Evolutionary conservation across 2,329 filamentous ascomycete species (phyloP).

Genomic region (Lojkania enalia): DNA sequence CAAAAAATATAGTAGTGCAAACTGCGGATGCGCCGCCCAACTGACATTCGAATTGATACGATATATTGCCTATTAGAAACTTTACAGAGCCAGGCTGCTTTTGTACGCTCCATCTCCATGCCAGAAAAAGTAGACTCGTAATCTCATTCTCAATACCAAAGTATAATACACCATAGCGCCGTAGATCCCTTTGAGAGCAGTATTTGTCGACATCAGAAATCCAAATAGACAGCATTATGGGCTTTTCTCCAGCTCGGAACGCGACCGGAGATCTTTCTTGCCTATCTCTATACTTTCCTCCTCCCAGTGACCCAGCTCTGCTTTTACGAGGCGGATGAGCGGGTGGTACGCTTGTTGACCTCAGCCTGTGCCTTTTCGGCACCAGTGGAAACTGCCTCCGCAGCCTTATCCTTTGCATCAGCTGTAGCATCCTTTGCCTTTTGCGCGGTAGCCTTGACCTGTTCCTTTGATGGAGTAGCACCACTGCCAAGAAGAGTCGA

Average conservation of each 20-base stretch:
- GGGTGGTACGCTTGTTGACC: slow-evolving; percentile 63
- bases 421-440: slow-evolving; percentile 73
- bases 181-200: neutral
- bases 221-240: slow-evolving; percentile 5
- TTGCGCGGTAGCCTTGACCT: slow-evolving; percentile 73
- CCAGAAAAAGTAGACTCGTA: slow-evolving; percentile 10
- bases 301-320: neutral
- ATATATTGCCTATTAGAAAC: too few species aligned
- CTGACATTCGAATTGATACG: too few species aligned
- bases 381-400: slow-evolving; percentile 62
- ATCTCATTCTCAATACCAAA: slow-evolving; percentile 24
- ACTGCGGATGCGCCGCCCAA: too few species aligned
- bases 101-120: neutral
- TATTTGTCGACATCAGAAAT: neutral
- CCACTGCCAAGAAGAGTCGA: slow-evolving; percentile 69
- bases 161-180: slow-evolving; percentile 31
- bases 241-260: slow-evolving; percentile 18
- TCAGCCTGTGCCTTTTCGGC: slow-evolving; percentile 76
- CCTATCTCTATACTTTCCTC: slow-evolving; percentile 4
- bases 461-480: slow-evolving; percentile 64
- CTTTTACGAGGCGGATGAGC: slow-evolving; percentile 41
- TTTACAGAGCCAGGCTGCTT: too few species aligned
- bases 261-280: slow-evolving; percentile 19
- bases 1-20: too few species aligned
- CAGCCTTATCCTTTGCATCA: slow-evolving; percentile 69